phyloP scores from a whole-genome alignment of 805 yeast genomes.

The Pichia eremophila region DNA sequence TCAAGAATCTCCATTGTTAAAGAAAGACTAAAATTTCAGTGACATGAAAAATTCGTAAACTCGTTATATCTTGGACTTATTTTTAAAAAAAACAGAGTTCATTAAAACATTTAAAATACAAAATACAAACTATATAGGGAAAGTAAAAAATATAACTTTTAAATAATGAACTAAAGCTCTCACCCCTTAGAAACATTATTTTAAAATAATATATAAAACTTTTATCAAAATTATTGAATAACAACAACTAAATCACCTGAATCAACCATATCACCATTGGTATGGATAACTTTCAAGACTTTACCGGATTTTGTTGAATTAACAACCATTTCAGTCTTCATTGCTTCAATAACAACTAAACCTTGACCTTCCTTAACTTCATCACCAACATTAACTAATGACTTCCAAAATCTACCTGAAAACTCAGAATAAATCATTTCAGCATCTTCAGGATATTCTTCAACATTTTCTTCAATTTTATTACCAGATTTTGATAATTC shows the following conservation, averaged over 20 bases:
- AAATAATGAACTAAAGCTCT: neutral
- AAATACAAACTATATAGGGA: neutral
- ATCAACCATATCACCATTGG: conserved; percentile 92
- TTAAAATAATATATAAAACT: too few species aligned
- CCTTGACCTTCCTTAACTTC: conserved; percentile 66
- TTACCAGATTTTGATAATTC: conserved; percentile 54
- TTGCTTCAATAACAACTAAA: conserved; percentile 86
- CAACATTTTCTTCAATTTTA: conserved; percentile 34
- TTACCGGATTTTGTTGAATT: conserved; percentile 61
- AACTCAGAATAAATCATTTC: conserved; percentile 85
- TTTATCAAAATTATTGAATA: conserved; percentile 1
- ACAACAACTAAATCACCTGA: conserved; percentile 94
- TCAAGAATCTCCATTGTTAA: neutral
- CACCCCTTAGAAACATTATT: neutral
- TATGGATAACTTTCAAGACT: conserved; percentile 63
- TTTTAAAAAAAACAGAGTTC: too few species aligned
- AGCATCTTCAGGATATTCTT: conserved; percentile 66
- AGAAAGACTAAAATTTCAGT: too few species aligned
- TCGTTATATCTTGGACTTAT: too few species aligned
- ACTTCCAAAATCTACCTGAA: conserved; percentile 97
- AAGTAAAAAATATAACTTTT: too few species aligned
- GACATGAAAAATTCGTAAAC: too few species aligned
- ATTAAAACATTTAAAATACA: too few species aligned
- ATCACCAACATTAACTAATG: conserved; percentile 73
- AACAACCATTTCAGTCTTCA: conserved; percentile 97